A percentile compares a stretch with the other conserved stretches of the same genome.
phyloP scores from a whole-genome alignment of 139 green algal species.

The Micractinium conductrix region DNA sequence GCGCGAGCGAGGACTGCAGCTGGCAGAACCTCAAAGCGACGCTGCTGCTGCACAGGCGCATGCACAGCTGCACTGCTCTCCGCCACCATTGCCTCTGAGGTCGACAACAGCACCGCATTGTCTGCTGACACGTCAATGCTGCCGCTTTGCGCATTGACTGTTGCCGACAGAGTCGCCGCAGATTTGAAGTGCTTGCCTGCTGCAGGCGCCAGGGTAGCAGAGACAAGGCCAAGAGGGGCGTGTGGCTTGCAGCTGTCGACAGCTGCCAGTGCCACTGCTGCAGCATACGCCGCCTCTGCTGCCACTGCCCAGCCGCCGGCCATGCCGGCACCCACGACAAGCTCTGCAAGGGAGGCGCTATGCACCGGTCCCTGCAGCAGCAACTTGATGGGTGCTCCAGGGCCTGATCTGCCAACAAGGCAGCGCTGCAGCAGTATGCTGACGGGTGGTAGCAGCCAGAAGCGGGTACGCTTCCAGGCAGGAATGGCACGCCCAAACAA shows the following conservation, averaged over 20 bases:
- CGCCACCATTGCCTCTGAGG: no score
- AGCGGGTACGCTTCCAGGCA: not conserved
- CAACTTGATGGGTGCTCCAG: not conserved
- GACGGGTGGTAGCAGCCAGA: conserved; percentile 18
- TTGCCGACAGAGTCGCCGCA: not conserved
- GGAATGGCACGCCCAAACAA: no score
- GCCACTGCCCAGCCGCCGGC: conserved; percentile 11
- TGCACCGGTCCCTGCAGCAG: not conserved
- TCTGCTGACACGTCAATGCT: no score
- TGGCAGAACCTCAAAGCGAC: no score
- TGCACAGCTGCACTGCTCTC: no score
- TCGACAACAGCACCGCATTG: no score
- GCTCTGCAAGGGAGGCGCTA: not conserved
- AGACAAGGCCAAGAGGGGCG: not conserved
- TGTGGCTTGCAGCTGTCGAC: not conserved
- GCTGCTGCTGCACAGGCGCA: not conserved
- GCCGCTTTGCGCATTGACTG: not conserved
- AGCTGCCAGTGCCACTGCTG: not conserved
- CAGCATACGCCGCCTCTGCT: conserved; percentile 2
- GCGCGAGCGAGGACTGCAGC: not conserved
- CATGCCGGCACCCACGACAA: not conserved
- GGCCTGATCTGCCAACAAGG: not conserved
- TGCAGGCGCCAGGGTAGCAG: not conserved
- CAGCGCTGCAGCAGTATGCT: conserved; percentile 2
- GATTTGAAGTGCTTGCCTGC: not conserved